Evolutionary conservation across 1,284 basidiomycete genomes (phyloP).

Genomic region (Paramarasmius palmivorus): DNA sequence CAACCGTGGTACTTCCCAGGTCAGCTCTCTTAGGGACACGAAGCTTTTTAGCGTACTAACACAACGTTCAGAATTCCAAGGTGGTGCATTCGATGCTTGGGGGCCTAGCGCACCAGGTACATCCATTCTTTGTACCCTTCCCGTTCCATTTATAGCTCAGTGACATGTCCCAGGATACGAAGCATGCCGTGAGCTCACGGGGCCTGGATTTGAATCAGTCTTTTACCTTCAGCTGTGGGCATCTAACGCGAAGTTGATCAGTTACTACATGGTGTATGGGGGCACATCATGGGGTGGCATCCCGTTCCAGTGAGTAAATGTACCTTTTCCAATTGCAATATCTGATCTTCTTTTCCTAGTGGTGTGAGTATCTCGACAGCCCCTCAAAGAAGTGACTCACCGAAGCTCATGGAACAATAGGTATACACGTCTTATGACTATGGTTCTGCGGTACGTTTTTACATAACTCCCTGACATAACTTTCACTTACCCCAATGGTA

Average conservation of each 20-base stretch:
- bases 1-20: conserved; percentile 69
- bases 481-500: conserved; percentile 20
- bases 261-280: conserved; percentile 71
- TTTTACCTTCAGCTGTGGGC: conserved; percentile 78
- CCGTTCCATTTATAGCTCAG: background rate
- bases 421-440: conserved; percentile 75
- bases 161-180: conserved; percentile 34
- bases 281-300: conserved; percentile 81
- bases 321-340: background rate
- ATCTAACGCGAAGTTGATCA: conserved; percentile 73
- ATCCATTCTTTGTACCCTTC: background rate
- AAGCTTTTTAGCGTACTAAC: background rate
- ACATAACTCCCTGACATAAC: conserved; percentile 28
- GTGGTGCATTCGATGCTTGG: conserved; percentile 76
- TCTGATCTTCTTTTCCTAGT: background rate
- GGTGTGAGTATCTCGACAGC: too few relatives aligned
- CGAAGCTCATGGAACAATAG: conserved; percentile 34
- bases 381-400: too few relatives aligned
- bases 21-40: conserved; percentile 16
- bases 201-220: conserved; percentile 70
- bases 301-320: conserved; percentile 53
- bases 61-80: conserved; percentile 55
- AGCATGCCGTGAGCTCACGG: conserved; percentile 56
- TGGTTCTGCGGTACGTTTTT: conserved; percentile 45
- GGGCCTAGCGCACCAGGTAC: conserved; percentile 62